A percentile compares a stretch with the other conserved stretches of the same genome.
These are phyloP conservation scores for Chlorella variabilis DNA, from an alignment of 163 green algal genomes.

Conservation along the genomic window DNA sequence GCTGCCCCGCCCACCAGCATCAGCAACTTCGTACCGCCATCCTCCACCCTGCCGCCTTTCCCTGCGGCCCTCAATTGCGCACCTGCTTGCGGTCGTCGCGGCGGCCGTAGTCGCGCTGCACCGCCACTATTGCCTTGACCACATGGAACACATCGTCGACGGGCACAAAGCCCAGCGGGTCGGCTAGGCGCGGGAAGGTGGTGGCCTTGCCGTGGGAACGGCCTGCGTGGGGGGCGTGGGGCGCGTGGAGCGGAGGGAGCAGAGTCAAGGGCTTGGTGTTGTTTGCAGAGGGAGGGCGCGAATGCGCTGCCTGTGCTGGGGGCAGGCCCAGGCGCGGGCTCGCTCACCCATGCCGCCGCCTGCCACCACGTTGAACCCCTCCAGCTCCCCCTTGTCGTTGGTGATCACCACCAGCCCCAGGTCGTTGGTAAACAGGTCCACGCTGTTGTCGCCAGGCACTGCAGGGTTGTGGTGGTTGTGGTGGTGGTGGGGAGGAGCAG, in stretches of 20 bases:
- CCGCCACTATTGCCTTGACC: slow-evolving; percentile 86
- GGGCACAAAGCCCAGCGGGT: slow-evolving; percentile 91
- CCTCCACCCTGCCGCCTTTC: too few relatives aligned
- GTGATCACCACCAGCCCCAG: slow-evolving; percentile 89
- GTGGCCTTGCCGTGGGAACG: slow-evolving; percentile 83
- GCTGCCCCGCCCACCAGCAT: too few relatives aligned
- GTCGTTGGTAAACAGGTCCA: slow-evolving; percentile 99
- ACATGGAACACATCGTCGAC: slow-evolving; percentile 96
- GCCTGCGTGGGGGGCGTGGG: slow-evolving; percentile 6
- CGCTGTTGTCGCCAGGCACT: slow-evolving; percentile 97
- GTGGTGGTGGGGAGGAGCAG: neutral
- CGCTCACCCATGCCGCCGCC: slow-evolving; percentile 92
- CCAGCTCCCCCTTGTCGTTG: slow-evolving; percentile 65
- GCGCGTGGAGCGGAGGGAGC: neutral
- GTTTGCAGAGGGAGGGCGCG: too few relatives aligned
- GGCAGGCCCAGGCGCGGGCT: neutral
- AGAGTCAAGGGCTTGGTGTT: too few relatives aligned
- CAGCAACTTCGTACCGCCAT: too few relatives aligned
- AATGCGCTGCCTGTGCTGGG: slow-evolving; percentile 62
- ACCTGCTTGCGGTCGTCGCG: slow-evolving; percentile 92
- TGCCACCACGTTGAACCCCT: slow-evolving; percentile 89
- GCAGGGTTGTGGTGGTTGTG: neutral
- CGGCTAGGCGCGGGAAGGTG: slow-evolving; percentile 92
- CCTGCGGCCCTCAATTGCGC: too few relatives aligned
- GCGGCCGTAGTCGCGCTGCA: slow-evolving; percentile 97